Conservation (phyloP, 306 rosid species). For the Castanea crenata region DNA sequence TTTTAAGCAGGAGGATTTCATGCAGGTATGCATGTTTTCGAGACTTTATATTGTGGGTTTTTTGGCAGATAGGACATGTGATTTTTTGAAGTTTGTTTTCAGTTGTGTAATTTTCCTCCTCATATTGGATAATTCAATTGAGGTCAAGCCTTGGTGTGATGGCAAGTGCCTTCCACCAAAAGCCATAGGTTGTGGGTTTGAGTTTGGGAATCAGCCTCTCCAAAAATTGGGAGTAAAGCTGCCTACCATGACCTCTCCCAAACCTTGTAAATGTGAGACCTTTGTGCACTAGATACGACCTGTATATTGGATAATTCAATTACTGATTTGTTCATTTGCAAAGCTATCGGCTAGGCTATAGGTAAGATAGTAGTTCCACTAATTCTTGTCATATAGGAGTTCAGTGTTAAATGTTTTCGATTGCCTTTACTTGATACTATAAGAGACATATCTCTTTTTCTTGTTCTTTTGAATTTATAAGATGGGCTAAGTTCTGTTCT, state of each 20-base stretch:
- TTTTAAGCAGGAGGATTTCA: constrained; percentile 95
- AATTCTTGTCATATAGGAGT: background rate
- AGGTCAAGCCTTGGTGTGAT: too few species aligned
- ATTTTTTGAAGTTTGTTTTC: background rate
- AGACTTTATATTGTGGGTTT: constrained; percentile 5
- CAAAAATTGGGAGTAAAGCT: too few species aligned
- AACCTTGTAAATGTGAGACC: too few species aligned
- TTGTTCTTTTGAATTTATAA: background rate
- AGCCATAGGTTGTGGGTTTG: too few species aligned
- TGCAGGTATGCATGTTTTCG: constrained; percentile 67
- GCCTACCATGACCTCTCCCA: too few species aligned
- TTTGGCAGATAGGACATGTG: constrained; percentile 10
- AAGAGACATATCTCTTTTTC: background rate
- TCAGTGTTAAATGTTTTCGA: background rate
- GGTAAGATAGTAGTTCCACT: background rate
- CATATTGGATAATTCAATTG: background rate
- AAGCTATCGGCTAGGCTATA: background rate
- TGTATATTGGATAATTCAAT: background rate
- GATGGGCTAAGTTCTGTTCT: background rate
- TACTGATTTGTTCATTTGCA: background rate
- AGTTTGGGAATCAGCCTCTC: too few species aligned
- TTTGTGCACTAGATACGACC: too few species aligned
- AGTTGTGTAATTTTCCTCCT: background rate
- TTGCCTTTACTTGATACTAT: background rate
- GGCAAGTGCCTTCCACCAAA: too few species aligned